Conservation (phyloP, 306 rosid species). For the Medicago lupulina region DNA sequence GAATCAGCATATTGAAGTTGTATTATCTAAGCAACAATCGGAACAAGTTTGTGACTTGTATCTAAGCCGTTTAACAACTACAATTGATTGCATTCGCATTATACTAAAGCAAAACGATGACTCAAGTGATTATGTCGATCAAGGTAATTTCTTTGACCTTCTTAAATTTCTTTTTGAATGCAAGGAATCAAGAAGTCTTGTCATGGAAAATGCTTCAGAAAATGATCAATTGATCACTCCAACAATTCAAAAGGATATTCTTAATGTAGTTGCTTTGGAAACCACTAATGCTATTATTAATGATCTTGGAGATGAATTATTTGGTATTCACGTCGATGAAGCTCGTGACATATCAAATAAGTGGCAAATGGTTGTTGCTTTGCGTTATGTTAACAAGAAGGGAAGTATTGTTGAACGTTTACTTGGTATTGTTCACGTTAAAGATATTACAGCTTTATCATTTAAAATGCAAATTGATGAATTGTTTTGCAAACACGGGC, state of each 20-base stretch:
- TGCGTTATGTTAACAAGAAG: background rate
- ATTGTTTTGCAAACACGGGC: constrained; percentile 18
- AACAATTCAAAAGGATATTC: background rate
- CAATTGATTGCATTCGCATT: constrained; percentile 1
- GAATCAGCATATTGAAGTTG: background rate
- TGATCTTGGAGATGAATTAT: constrained; percentile 14
- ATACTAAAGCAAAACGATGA: background rate
- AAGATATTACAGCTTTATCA: constrained; percentile 12
- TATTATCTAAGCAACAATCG: background rate
- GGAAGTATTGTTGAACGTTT: constrained; percentile 4
- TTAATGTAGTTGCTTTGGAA: constrained; percentile 22
- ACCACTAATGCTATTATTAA: constrained; percentile 24
- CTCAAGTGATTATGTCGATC: background rate
- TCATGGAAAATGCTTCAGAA: background rate
- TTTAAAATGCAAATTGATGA: constrained; percentile 29
- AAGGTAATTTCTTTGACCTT: constrained; percentile 14
- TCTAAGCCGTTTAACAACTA: background rate
- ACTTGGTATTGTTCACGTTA: constrained; percentile 27
- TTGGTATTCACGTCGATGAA: constrained; percentile 9
- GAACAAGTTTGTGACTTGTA: background rate
- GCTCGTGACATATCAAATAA: constrained; percentile 6
- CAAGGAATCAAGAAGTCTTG: constrained; percentile 3
- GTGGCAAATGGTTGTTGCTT: background rate
- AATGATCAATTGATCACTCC: constrained; percentile 8
- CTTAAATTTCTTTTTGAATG: background rate